Conservation (phyloP, 73 alveolate species). For the Uronychia setigera region DNA sequence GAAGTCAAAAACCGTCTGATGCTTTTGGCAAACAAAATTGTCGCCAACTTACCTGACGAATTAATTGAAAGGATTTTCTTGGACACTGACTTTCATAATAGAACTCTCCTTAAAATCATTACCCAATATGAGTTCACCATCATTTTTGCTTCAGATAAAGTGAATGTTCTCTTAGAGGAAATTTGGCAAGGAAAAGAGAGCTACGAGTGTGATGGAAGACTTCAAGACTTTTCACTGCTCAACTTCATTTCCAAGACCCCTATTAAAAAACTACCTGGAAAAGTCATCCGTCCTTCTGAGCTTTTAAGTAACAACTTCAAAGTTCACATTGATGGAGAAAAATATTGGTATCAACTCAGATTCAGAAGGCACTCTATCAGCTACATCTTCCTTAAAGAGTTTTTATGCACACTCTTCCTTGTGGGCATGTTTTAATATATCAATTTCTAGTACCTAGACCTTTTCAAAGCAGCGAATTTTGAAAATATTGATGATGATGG, state of each 20-base stretch:
- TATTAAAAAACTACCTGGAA: constrained; percentile 48
- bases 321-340: constrained; percentile 37
- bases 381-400: constrained; percentile 43
- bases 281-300: neutral
- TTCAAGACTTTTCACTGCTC: constrained; percentile 47
- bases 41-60: constrained; percentile 12
- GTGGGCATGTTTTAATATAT: constrained; percentile 30
- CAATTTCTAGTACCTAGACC: constrained; percentile 56
- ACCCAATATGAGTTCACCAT: constrained; percentile 48
- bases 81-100: constrained; percentile 53
- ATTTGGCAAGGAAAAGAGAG: constrained; percentile 67
- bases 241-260: constrained; percentile 9
- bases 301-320: constrained; percentile 20
- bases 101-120: constrained; percentile 59
- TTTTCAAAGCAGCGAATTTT: constrained; percentile 28
- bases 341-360: constrained; percentile 40
- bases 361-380: constrained; percentile 41
- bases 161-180: constrained; percentile 51
- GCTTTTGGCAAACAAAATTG: constrained; percentile 32
- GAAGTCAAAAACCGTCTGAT: constrained; percentile 3
- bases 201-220: constrained; percentile 60
- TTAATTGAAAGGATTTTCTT: constrained; percentile 28
- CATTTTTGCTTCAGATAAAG: constrained; percentile 40
- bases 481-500: constrained; percentile 27
- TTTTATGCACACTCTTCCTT: constrained; percentile 42